Evolutionary conservation across 805 yeast genomes (phyloP), one percentile per base, ranked within the genome.

Genomic region (Candida adriatica): DNA sequence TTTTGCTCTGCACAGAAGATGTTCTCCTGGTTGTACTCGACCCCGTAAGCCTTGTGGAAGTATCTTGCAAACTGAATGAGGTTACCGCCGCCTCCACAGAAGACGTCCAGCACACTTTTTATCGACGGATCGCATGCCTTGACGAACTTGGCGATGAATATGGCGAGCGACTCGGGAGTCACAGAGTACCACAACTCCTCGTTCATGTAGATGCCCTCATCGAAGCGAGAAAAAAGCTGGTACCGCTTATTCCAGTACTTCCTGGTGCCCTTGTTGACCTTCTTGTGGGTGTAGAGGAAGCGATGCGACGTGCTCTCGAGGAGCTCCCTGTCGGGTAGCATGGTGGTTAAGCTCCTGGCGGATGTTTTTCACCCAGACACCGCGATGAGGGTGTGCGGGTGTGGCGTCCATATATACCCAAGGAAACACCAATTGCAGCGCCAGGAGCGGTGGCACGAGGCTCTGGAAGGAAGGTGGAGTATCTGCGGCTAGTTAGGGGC

Each of bases 81-180:
- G 48, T 85, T 85, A 0, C 95, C 95, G 1, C 94, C 95, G 2
- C 87, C 95, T 0, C 95, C 95, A 42, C 90, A 77, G 45, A 84
- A 83, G 2, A 82, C 66, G 48, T 86, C 95, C 10, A 80, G 51
- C 0, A 77, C 57, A 4, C 58, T 62, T 5, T 41, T 42, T 2
- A 73, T 66, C 0, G 66, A 48, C 0, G 78, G 84, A 15, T 73
- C 51, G 35, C 78, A 65, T 11, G 68, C 64, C 30, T 60, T 54
- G 13, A 78, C 55, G 35, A 73, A 66, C 33, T 67, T 63, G 0
- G 87, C 80, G 0, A 69, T 55, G 44, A 73, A 75, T 6, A 59
- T 56, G 1, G 95, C 92, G 1, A 83, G 59, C 2, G 53, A 46
- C 48, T 88, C 96, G 0, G 95, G 88, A 0, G 97, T 88, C 5